Evolutionary conservation across 2,329 filamentous ascomycete species (phyloP).

Genomic region (Coleophoma crateriformis): DNA sequence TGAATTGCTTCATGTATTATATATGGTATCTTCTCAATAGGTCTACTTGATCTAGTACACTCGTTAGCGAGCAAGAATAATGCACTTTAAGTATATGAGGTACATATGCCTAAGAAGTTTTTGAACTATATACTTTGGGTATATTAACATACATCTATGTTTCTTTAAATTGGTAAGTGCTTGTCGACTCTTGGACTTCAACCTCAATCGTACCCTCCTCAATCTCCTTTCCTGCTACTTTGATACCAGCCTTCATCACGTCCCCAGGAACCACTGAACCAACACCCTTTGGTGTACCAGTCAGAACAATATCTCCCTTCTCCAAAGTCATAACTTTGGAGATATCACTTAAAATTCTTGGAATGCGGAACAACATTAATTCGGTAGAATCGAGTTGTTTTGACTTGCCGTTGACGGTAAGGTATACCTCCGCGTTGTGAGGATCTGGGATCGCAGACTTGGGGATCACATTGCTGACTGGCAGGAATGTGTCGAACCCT

Average conservation of each 20-base stretch:
- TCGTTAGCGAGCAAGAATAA: too few species aligned
- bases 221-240: slow-evolving; percentile 74
- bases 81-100: too few species aligned
- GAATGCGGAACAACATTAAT: slow-evolving; percentile 90
- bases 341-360: slow-evolving; percentile 82
- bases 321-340: slow-evolving; percentile 92
- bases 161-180: slow-evolving; percentile 72
- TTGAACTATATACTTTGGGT: too few species aligned
- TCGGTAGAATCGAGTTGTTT: slow-evolving; percentile 86
- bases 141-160: slow-evolving; percentile 41
- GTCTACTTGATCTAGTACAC: too few species aligned
- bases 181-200: slow-evolving; percentile 70
- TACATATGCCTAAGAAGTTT: too few species aligned
- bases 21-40: too few species aligned
- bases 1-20: too few species aligned
- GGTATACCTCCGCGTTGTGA: slow-evolving; percentile 79
- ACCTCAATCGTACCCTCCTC: slow-evolving; percentile 84
- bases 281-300: slow-evolving; percentile 96
- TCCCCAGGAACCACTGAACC: slow-evolving; percentile 82
- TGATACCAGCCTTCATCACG: slow-evolving; percentile 78
- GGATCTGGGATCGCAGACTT: slow-evolving; percentile 80
- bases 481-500: slow-evolving; percentile 96
- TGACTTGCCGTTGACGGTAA: slow-evolving; percentile 74
- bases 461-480: slow-evolving; percentile 74
- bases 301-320: slow-evolving; percentile 87